Percentiles rank a stretch among this genome's conserved stretches.
These are phyloP conservation scores for Carallia brachiata DNA, from an alignment of 345 rosid genomes.

Conservation along the genomic window DNA sequence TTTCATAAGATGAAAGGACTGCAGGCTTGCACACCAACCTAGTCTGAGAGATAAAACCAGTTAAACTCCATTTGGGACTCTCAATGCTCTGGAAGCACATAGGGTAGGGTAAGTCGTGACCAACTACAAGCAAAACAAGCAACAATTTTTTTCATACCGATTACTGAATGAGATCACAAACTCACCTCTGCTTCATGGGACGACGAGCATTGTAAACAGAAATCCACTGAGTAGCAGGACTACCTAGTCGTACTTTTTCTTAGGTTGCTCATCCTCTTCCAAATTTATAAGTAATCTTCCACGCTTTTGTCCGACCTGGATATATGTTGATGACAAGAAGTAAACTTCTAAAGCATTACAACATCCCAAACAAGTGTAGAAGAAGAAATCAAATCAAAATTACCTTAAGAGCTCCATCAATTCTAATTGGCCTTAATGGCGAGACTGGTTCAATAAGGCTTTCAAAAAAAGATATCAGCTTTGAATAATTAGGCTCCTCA, in stretches of 20 bases:
- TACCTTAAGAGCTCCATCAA: conserved; percentile 37
- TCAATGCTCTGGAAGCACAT: background rate
- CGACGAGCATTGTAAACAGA: conserved; percentile 34
- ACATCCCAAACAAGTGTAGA: background rate
- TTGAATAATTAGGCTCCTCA: conserved; percentile 35
- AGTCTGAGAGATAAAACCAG: background rate
- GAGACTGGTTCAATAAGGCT: conserved; percentile 30
- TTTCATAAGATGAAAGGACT: background rate
- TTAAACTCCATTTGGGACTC: conserved; percentile 4
- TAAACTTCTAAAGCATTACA: background rate
- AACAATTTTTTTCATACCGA: background rate
- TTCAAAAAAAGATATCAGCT: conserved; percentile 31
- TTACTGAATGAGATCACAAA: background rate
- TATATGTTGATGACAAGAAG: background rate
- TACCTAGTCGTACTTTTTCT: conserved; percentile 33
- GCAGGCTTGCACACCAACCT: background rate
- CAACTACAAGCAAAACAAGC: background rate
- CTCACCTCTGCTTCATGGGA: conserved; percentile 36
- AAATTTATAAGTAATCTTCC: conserved; percentile 29
- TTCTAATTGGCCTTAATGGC: conserved; percentile 28
- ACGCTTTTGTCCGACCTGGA: conserved; percentile 35
- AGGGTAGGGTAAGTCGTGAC: background rate
- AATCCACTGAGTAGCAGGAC: conserved; percentile 39
- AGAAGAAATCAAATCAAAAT: conserved; percentile 2
- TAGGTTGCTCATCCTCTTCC: conserved; percentile 38